Evolutionary conservation across 495 filamentous ascomycete species (phyloP).

Genomic region (Penicillium riverlandense): DNA sequence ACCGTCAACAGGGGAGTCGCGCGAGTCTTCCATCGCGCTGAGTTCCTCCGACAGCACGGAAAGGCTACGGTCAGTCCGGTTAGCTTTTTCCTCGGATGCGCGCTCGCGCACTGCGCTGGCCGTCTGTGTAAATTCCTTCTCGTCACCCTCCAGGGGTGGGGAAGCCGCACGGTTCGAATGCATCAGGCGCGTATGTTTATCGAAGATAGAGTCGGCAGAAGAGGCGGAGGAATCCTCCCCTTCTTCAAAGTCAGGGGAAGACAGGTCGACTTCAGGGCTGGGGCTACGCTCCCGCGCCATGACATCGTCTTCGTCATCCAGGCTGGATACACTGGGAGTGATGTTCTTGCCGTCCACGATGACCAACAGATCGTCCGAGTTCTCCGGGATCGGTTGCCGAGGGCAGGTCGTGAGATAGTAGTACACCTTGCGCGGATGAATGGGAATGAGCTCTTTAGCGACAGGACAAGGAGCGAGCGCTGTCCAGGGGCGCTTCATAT

Average conservation of each 20-base stretch:
- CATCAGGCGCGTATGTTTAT: constrained; percentile 33
- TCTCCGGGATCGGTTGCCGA: constrained; percentile 76
- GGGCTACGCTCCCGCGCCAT: constrained; percentile 67
- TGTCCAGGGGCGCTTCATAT: constrained; percentile 84
- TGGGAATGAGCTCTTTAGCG: constrained; percentile 83
- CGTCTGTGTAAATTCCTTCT: constrained; percentile 94
- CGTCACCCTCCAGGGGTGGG: constrained; percentile 88
- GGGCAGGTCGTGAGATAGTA: constrained; percentile 85
- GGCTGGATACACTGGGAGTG: constrained; percentile 78
- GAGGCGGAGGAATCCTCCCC: constrained; percentile 30
- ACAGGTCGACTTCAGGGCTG: constrained; percentile 89
- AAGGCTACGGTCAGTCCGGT: constrained; percentile 16
- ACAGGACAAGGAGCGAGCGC: constrained; percentile 76
- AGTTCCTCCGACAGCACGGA: constrained; percentile 32
- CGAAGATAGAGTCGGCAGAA: constrained; percentile 8
- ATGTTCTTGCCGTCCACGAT: constrained; percentile 47
- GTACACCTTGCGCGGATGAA: constrained; percentile 91
- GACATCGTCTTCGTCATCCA: constrained; percentile 65
- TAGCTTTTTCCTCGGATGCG: constrained; percentile 49
- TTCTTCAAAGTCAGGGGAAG: constrained; percentile 78
- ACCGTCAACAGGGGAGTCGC: constrained; percentile 27
- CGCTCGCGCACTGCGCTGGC: constrained; percentile 79
- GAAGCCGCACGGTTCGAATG: constrained; percentile 67
- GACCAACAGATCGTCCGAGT: constrained; percentile 46
- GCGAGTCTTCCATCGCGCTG: constrained; percentile 22